Evolutionary conservation across 2,329 filamentous ascomycete species (phyloP), one percentile per base, ranked within the genome.

Genomic region (Daldinia sp.): DNA sequence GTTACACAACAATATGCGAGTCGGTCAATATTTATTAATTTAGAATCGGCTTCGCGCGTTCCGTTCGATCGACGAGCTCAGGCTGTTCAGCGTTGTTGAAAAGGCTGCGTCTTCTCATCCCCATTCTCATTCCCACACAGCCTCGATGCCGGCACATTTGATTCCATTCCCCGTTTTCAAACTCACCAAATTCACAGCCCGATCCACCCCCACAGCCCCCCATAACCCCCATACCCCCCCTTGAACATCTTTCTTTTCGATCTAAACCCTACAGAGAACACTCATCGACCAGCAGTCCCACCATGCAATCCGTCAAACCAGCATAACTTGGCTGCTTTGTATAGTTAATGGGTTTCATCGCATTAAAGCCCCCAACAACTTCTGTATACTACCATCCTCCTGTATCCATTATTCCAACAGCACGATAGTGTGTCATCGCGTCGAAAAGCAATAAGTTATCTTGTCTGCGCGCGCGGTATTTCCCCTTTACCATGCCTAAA

Each of bases 321-420:
- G 13, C 29, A 32, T 37, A 23, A 23, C 13, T 47, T 25, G 15
- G 35, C 39, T 45, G 23, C n/a, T n/a, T n/a, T 32, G 32, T 39
- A 29, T 21, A 30, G 39, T 49, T 13, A 29, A 47, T 51, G 35
- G 32, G 48, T 61, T 49, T 39, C 52, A 49, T 62, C 32, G 34
- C 51, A 34, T 34, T 23, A 62, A 59, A 55, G 10, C 54, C 54
- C 54, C 58, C 32, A 23, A 53, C 27, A 34, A 51, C 35, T 9
- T 51, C 25, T 45, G 21, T 51, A 41, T 65, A 45, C 29, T 17
- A 35, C 39, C 52, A 23, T 37, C 27, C 21, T 54, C 30, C 47
- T 50, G 21, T n/a, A 52, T 30, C 25, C 25, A 17, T 45, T 23
- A 47, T 21, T 30, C 57, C 45, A 37, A 29, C 29, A 49, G 15